phyloP scores from a whole-genome alignment of 1,284 basidiomycete species.

The Cutaneotrichosporon cyanovorans region DNA sequence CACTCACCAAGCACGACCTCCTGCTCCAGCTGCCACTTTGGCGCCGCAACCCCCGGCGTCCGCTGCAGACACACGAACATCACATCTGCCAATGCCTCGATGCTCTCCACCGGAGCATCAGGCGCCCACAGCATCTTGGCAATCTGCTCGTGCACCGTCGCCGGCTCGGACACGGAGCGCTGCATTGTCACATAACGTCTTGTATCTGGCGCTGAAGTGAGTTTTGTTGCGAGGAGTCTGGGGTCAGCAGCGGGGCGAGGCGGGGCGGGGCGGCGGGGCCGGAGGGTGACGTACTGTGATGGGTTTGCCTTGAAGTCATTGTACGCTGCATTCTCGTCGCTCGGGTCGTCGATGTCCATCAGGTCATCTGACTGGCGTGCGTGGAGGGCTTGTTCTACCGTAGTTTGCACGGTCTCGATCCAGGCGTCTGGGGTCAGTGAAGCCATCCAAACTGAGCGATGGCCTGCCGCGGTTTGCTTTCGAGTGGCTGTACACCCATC shows the following conservation, averaged over 20 bases:
- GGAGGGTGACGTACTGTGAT: constrained; percentile 1
- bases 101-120: constrained; percentile 18
- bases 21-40: constrained; percentile 35
- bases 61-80: constrained; percentile 25
- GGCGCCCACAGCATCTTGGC: constrained; percentile 26
- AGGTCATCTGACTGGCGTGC: background rate
- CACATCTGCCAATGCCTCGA: constrained; percentile 28
- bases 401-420: no score
- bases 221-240: constrained; percentile 4
- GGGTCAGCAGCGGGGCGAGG: no score
- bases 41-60: constrained; percentile 15
- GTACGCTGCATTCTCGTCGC: background rate
- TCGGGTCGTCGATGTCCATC: background rate
- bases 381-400: no score
- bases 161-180: constrained; percentile 3
- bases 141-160: constrained; percentile 21
- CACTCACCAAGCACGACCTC: constrained; percentile 32
- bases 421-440: no score
- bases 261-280: no score
- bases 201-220: constrained; percentile 3
- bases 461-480: no score
- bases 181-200: constrained; percentile 8
- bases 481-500: no score
- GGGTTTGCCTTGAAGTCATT: constrained; percentile 5
- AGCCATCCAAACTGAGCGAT: no score